Percentiles rank a stretch among this genome's conserved stretches.
Conservation (phyloP, 768 basidiomycete species). For the Mycena leptocephala region DNA sequence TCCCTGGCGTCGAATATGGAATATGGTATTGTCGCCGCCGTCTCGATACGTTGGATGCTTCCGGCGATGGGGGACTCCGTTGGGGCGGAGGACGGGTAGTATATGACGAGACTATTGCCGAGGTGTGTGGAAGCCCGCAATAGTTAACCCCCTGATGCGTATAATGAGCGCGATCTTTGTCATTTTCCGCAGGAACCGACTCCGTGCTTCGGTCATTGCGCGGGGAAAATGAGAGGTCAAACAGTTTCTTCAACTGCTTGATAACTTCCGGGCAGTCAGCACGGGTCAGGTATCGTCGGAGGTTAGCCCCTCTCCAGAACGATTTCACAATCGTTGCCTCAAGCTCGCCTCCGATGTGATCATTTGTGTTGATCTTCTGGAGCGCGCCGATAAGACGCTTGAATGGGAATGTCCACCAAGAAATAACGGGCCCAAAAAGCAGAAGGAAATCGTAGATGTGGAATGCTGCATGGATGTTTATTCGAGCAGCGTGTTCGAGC, state of each 20-base stretch:
- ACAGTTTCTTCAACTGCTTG: neutral
- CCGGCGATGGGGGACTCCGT: neutral
- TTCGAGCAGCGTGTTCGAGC: neutral
- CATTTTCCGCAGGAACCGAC: neutral
- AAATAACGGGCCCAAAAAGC: constrained; percentile 50
- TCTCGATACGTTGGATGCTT: neutral
- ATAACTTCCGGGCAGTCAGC: too few species aligned
- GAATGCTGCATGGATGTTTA: constrained; percentile 48
- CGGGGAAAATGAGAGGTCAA: neutral
- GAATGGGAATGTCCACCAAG: constrained; percentile 59
- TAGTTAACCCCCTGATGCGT: neutral
- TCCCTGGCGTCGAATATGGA: neutral
- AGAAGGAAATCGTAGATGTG: constrained; percentile 53
- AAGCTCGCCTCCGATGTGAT: constrained; percentile 45
- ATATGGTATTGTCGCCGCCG: neutral
- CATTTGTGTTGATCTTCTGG: constrained; percentile 49
- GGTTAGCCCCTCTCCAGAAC: too few species aligned
- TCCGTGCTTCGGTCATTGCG: neutral
- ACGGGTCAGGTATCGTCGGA: too few species aligned
- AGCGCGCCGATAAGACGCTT: constrained; percentile 54
- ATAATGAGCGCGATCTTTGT: neutral
- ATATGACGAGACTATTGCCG: constrained; percentile 6
- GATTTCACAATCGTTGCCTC: too few species aligned
- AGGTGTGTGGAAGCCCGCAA: neutral
- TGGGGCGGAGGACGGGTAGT: neutral